These are phyloP conservation scores for Diaporthe sp. DNA, from an alignment of 2,329 filamentous ascomycete genomes.

Conservation along the genomic window DNA sequence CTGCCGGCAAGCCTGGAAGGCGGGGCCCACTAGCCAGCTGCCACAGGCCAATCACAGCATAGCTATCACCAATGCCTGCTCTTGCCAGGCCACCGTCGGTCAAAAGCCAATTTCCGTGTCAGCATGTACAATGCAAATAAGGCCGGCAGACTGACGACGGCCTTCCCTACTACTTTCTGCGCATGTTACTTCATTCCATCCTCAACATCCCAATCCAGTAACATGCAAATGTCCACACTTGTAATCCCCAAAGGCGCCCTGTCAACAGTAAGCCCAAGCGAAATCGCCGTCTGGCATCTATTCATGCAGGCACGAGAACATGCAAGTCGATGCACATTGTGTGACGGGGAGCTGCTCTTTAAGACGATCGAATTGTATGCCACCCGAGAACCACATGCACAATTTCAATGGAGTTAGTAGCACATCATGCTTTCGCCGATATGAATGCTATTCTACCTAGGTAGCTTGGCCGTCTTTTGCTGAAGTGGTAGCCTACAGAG, in stretches of 20 bases:
- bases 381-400: background rate
- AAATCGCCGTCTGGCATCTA: background rate
- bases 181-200: background rate
- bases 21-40: background rate
- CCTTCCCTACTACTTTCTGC: background rate
- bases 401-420: background rate
- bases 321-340: no score
- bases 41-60: constrained; percentile 1
- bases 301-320: background rate
- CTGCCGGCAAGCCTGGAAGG: constrained; percentile 18
- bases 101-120: background rate
- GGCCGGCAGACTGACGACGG: background rate
- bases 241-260: background rate
- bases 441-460: no score
- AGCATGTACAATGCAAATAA: background rate
- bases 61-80: constrained; percentile 30
- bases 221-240: no score
- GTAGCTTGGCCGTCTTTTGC: background rate
- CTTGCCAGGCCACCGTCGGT: background rate
- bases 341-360: background rate
- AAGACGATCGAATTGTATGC: no score
- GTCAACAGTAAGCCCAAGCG: background rate
- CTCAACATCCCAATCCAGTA: background rate
- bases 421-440: background rate
- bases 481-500: background rate